Base-by-base conservation (phyloP, 495 filamentous ascomycete species). In the Penicillium canariense region DNA sequence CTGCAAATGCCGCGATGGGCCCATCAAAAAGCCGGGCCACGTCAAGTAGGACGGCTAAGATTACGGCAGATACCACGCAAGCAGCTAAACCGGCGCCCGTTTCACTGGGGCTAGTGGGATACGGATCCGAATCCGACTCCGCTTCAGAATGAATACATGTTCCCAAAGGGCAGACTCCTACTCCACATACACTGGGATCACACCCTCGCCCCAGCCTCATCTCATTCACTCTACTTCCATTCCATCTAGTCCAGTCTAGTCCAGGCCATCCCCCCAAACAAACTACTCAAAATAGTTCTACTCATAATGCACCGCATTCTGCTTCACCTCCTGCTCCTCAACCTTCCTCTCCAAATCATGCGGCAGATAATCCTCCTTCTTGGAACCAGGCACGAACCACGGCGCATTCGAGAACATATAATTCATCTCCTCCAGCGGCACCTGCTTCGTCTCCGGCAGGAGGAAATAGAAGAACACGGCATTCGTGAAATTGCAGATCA, bases 391-490 rank as follows among this genome's bases (percentile, higher is more conserved):
- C 4, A 88, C 81, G 58, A 90, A 80, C 72, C 78, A 81, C 8
- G 87, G 85, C 8, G 86, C 83, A 67, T 87, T 79, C 15, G 80
- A 80, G 72, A 88, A 89, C 49, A 90, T 73, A 32, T 80, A 78
- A 58, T 86, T 85, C 85, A 88, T 88, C 65, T 86, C 84, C 58
- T 87, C 84, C 9, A 88, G 76, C 3, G 85, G 84, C 44, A 85
- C 70, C 66, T 80, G 81, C 57, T 77, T 79, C 0, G 85, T 87
- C 73, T 88, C 85, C 0, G 84, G 85, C 31, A 87, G 70, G 30
- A 87, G 52, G 3, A 78, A 66, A 75, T 80, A 87, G 77, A 88
- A 87, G 74, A 76, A 76, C 22, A 87, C 20, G 0, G 85, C 85
- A 62, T 88, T 77, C 18, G 72, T 75, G 59, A 77, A 75, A 49